Evolutionary conservation across 148 eudicot genomes (phyloP), one percentile per base, ranked within the genome.

Genomic region (Rhododendron molle): DNA sequence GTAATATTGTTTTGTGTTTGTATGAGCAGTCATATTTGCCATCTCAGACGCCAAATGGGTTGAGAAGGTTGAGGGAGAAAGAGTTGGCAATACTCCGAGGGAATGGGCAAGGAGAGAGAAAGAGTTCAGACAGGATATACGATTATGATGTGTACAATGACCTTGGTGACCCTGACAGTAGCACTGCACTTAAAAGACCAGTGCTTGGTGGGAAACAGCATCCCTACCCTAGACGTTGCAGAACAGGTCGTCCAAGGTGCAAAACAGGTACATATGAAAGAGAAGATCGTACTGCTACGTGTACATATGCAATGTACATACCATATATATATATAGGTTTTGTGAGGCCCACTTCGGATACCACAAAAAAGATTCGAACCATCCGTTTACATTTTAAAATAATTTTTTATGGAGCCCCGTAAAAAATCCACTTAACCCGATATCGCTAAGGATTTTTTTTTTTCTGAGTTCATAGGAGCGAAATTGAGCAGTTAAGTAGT

Each of bases 81-180:
- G 99, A 93, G 84, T 89, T 94, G 3, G 54, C 28, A 36, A 50
- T 23, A 3, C 12, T 93, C 10, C 89, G 94, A 79, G 98, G 99
- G 0, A 82, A 92, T 50, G 96, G 96, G 9, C 7, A 34, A 23
- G 95, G 94, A n/a, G 92, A 93, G 78, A 87, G 94, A 14, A 86
- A 94, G 86, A 81, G 28, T 14, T 58, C 40, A 8, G 98, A 96
- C 0, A 91, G 99, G 82, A 91, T 96, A 13, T 96, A 91, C 49
- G 98, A 96, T 47, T 96, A 94, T 58, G 99, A 96, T 76, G 93
- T 93, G 2, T 96, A 96, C 82, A 93, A 94, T 36, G 99, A 96
- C 81, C 87, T 96, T 14, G 98, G 96, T 0, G 86, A 93, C 21
- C 94, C 95, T 0, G 94, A 93, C 80, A 86, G 21, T 0, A 28